A percentile compares a stretch with the other conserved stretches of the same genome.
Evolutionary conservation across 352 stramenopile genomes (phyloP).

Genomic region (Pythium graminicola): DNA sequence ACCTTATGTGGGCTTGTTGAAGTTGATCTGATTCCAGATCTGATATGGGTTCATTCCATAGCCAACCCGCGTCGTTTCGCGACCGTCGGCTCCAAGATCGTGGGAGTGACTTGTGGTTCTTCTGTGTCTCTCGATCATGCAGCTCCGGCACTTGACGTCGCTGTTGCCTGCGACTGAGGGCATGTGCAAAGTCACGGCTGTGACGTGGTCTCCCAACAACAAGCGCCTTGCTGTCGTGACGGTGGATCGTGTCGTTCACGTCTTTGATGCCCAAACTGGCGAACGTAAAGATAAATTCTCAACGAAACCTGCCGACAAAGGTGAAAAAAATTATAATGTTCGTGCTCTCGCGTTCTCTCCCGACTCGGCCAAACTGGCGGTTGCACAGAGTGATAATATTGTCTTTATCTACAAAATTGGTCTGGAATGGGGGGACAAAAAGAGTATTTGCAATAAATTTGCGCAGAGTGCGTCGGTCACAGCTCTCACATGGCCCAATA

Average conservation of each 20-base stretch:
- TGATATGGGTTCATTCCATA: not conserved
- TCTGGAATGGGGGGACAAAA: slow-evolving; percentile 92
- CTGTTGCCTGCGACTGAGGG: slow-evolving; percentile 86
- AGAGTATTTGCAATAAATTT: slow-evolving; percentile 96
- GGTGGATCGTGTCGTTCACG: slow-evolving; percentile 88
- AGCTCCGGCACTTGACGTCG: slow-evolving; percentile 89
- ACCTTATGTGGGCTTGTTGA: not conserved
- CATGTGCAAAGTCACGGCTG: slow-evolving; percentile 90
- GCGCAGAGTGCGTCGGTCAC: slow-evolving; percentile 79
- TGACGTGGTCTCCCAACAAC: slow-evolving; percentile 92
- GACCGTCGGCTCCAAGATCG: not conserved
- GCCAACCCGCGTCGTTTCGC: slow-evolving; percentile 33
- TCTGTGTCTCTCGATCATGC: slow-evolving; percentile 49
- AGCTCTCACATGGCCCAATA: slow-evolving; percentile 85
- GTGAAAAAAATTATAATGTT: slow-evolving; percentile 93
- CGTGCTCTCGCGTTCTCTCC: slow-evolving; percentile 89
- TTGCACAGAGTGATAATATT: slow-evolving; percentile 96
- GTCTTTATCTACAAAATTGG: slow-evolving; percentile 96
- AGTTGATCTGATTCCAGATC: not conserved
- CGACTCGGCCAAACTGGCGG: slow-evolving; percentile 90
- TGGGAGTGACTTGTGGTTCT: not conserved
- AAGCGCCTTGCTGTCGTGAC: slow-evolving; percentile 89
- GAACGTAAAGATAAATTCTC: slow-evolving; percentile 94
- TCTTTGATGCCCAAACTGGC: slow-evolving; percentile 90
- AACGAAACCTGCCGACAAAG: slow-evolving; percentile 93